phyloP scores from a whole-genome alignment of 106 monocot species.

The Acorus calamus region DNA sequence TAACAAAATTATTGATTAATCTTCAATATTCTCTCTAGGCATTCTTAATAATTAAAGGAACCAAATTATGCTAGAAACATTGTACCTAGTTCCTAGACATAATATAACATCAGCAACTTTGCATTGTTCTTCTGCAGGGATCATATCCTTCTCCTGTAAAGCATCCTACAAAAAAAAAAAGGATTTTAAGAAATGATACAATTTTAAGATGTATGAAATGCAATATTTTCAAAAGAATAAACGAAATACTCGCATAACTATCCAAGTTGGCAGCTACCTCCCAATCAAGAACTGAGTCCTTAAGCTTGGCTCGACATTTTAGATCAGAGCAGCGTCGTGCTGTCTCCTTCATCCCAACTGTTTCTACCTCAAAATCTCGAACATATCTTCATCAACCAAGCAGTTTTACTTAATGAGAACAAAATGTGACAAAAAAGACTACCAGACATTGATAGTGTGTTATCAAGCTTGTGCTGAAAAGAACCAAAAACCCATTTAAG shows the following conservation, averaged over 20 bases:
- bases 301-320: slow-evolving; percentile 68
- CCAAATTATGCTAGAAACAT: no score
- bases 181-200: no score
- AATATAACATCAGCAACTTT: slow-evolving; percentile 74
- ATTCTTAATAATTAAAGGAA: no score
- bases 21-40: no score
- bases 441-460: not conserved
- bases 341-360: slow-evolving; percentile 93
- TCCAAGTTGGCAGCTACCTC: slow-evolving; percentile 37
- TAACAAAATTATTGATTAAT: no score
- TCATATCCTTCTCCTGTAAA: slow-evolving; percentile 83
- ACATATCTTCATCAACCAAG: slow-evolving; percentile 49
- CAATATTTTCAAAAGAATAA: no score
- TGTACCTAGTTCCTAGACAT: slow-evolving; percentile 95
- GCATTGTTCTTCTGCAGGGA: slow-evolving; percentile 82
- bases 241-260: no score
- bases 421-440: not conserved
- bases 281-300: slow-evolving; percentile 97
- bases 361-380: slow-evolving; percentile 99
- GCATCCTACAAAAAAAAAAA: slow-evolving; percentile 64
- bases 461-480: no score
- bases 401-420: not conserved
- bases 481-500: no score
- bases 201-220: no score
- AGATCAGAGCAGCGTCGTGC: slow-evolving; percentile 70